Base-by-base conservation (phyloP, 441 rosid genomes). In the Erodium texanum region DNA sequence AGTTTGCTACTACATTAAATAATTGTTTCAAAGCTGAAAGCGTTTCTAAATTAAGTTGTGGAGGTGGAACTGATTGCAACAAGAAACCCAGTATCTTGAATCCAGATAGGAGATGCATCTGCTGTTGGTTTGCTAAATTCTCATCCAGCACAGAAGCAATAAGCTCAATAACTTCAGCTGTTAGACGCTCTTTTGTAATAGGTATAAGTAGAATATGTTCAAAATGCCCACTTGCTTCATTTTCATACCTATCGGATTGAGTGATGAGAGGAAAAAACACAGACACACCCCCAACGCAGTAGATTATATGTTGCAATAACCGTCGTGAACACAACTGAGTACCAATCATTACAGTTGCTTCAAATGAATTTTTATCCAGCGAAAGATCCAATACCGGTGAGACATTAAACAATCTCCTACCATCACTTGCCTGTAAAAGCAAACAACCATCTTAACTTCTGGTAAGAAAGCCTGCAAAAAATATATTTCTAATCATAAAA, bases 41-140 rank as follows among this genome's bases (percentile, higher is more conserved):
- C 14, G 99, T 90, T 78, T 92, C 98, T 81, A 87, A 76, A 84
- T 95, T 95, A 77, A 95, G 98, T 78, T 87, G 99, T 75, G 81
- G 80, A 27, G 95, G 95, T 65, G 91, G 96, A 73, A 90, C 87
- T 62, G 99, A 92, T 82, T 89, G 98, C 87, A 95, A 77, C 62
- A 95, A 82, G 76, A 92, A 92, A 71, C 99, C 99, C 77, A 95
- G 85, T 64, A 95, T 81, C 69, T 89, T 79, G 74, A 92, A 95
- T 81, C 99, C 99, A 68, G 95, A 90, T 75, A 95, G 96, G 78
- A 90, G 85, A 83, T 87, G 90, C 98, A 95, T 95, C 79, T 95
- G 98, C 71, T 92, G 98, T 80, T 89, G 98, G 80, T 92, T 95
- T 77, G 89, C 89, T 66, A 92, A 79, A 82, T 95, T 92, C 71